Evolutionary conservation across 2,329 filamentous ascomycete genomes (phyloP), one percentile per base, ranked within the genome.

Genomic region (Penicillium sp.): DNA sequence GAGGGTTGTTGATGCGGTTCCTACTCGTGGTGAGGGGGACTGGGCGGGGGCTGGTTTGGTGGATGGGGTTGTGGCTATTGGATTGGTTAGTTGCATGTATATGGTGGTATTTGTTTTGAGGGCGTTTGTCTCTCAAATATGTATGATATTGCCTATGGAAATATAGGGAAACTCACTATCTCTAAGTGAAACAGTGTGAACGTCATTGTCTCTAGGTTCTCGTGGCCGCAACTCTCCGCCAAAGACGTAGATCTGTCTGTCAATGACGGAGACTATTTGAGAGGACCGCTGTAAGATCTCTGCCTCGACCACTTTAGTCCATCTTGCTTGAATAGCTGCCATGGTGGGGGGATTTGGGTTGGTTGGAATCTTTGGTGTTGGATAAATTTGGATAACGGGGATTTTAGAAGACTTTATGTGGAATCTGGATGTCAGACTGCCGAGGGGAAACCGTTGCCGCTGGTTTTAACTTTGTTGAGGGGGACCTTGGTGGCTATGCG

Each of bases 211-310:
- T 55, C 88, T 35, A 8, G 88, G 87, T 68, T 89, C 78, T 48
- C 86, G 81, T 3, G 88, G 82, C 45, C 79, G 76, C 49, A 87
- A 74, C 72, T 94, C 90, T 64, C 91, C 91, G 59, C 91, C 91
- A 69, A 92, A 96, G 66, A 96, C 80, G 73, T 86, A 88, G 44
- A 83, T 81, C n/a, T 78, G 80, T 15, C 81, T 77, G 45, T 77
- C 78, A 23, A 88, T 74, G 41, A 88, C 78, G 43, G 89, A 82
- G 64, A 92, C 72, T 3, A 84, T 83, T 69, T 94, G 90, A 0
- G 90, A 92, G 1, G 90, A 93, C 53, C 90, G 86, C 8, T 60
- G 66, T 7, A 73, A 61, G 1, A 65, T 60, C 38, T 64, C 58
- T 2, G 55, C 60, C 2, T 65, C 64, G 12, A 66, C 36, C 4